Evolutionary conservation across 2,329 filamentous ascomycete species (phyloP).

Genomic region (Periconia digitata): DNA sequence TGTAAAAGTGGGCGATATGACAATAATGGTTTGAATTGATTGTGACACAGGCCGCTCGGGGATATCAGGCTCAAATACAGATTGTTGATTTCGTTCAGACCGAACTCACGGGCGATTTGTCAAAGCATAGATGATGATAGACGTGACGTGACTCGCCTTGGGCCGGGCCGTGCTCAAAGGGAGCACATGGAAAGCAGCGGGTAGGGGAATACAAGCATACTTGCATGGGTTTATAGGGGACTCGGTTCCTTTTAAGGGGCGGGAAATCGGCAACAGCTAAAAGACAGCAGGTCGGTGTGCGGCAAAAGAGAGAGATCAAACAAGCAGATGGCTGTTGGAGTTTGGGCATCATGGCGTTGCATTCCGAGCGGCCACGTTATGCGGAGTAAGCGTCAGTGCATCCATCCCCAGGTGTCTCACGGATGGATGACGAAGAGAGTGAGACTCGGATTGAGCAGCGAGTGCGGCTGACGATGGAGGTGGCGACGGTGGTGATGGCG

Average conservation of each 20-base stretch:
- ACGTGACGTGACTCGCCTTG: neutral
- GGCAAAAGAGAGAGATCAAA: neutral
- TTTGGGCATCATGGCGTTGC: neutral
- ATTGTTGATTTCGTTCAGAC: neutral
- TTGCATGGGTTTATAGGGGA: neutral
- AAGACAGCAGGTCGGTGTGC: neutral
- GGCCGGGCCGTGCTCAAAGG: neutral
- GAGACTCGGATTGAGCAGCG: slow-evolving; percentile 5
- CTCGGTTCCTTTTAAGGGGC: neutral
- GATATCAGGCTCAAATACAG: neutral
- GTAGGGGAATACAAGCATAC: neutral
- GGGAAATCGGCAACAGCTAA: neutral
- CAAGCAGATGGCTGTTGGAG: neutral
- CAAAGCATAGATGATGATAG: neutral
- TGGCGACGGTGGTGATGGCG: no score
- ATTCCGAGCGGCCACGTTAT: slow-evolving; percentile 15
- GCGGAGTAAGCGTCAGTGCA: slow-evolving; percentile 11
- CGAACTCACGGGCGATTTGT: neutral
- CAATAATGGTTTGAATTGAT: neutral
- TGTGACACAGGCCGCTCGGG: neutral
- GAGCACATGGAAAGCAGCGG: no score
- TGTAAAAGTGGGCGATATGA: neutral
- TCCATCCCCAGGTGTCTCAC: slow-evolving; percentile 4
- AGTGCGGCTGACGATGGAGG: no score
- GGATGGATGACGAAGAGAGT: neutral